These are phyloP conservation scores for Ceratocystis huliohia DNA, from an alignment of 2,329 filamentous ascomycete species.

Conservation along the genomic window DNA sequence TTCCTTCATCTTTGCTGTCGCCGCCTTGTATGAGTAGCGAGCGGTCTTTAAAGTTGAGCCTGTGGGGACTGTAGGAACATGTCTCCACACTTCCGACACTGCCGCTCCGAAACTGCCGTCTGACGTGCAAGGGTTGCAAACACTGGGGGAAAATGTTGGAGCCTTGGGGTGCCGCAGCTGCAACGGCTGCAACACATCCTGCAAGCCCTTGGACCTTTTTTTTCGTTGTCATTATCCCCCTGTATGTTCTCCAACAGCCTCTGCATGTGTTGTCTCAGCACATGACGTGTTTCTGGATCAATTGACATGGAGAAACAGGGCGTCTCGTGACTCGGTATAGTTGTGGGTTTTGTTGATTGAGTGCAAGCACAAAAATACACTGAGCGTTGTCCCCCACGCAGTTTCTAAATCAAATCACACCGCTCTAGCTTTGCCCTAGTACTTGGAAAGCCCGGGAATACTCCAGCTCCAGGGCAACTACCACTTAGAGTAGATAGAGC, in stretches of 20 bases:
- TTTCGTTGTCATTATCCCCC: background rate
- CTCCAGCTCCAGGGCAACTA: background rate
- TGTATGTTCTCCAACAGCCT: background rate
- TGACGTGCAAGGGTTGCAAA: background rate
- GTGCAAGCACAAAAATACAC: background rate
- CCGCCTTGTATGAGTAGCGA: background rate
- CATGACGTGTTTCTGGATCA: constrained; percentile 4
- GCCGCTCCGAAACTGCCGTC: background rate
- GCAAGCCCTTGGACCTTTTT: too few species aligned
- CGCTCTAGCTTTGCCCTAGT: background rate
- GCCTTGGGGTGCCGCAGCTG: too few species aligned
- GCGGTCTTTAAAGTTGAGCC: background rate
- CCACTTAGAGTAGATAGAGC: background rate
- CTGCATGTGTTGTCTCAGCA: constrained; percentile 8
- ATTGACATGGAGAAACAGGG: constrained; percentile 4
- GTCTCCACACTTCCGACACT: background rate
- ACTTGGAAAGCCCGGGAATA: background rate
- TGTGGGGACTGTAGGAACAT: background rate
- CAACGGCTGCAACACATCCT: too few species aligned
- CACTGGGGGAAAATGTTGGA: background rate
- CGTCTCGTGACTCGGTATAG: background rate
- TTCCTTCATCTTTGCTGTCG: background rate
- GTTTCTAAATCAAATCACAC: background rate
- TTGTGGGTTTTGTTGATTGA: background rate
- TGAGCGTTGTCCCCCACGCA: background rate